Percentiles rank a stretch among this genome's conserved stretches.
phyloP scores from a whole-genome alignment of 139 green algal species.

The Prasinococcaceae sp. region DNA sequence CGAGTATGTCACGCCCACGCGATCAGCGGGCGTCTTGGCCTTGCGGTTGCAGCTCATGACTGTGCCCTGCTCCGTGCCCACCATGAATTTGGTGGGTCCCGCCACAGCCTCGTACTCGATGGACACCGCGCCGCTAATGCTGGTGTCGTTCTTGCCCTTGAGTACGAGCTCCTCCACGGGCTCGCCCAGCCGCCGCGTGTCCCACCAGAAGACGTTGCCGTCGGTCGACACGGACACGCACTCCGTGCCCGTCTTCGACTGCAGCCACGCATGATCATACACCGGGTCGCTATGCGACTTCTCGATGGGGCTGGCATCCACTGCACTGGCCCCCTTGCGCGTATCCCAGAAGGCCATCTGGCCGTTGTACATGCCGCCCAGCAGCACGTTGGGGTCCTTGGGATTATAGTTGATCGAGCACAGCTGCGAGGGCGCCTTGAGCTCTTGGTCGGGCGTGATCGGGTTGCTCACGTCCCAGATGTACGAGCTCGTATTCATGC shows the following conservation, averaged over 20 bases:
- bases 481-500: constrained; percentile 48
- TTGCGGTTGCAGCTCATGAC: constrained; percentile 75
- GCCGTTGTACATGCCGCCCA: constrained; percentile 74
- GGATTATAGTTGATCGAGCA: constrained; percentile 64
- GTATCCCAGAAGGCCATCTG: constrained; percentile 63
- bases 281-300: constrained; percentile 47
- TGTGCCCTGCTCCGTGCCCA: constrained; percentile 70
- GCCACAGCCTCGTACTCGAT: constrained; percentile 69
- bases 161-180: constrained; percentile 44
- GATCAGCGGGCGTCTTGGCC: constrained; percentile 71
- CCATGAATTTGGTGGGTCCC: constrained; percentile 88
- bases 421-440: constrained; percentile 58
- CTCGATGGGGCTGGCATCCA: constrained; percentile 60
- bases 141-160: constrained; percentile 37
- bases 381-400: constrained; percentile 63
- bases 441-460: constrained; percentile 60
- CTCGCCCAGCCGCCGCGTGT: constrained; percentile 61
- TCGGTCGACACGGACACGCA: constrained; percentile 60
- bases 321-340: constrained; percentile 47
- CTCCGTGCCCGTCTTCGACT: constrained; percentile 84
- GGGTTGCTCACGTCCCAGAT: constrained; percentile 83
- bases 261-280: constrained; percentile 76
- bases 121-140: not conserved
- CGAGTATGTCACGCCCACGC: constrained; percentile 52
- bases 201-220: constrained; percentile 53